phyloP scores from a whole-genome alignment of 768 basidiomycete genomes.

The Auricularia sp. region DNA sequence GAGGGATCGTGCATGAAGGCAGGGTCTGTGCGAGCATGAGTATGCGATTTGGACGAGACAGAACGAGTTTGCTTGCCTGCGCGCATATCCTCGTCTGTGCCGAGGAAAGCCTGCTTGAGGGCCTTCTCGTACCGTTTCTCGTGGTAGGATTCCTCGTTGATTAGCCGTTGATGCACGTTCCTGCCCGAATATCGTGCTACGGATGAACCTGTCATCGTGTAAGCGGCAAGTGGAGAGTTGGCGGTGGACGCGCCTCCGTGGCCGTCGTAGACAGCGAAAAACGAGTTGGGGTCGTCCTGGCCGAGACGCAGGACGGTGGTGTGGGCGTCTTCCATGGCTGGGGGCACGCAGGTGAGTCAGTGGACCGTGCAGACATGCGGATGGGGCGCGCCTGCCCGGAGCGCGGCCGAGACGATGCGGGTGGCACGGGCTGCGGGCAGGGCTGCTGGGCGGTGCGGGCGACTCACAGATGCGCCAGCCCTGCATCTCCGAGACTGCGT shows the following conservation, averaged over 20 bases:
- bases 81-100: constrained; percentile 89
- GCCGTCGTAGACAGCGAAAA: constrained; percentile 97
- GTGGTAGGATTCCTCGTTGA: constrained; percentile 62
- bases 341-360: constrained; percentile 13
- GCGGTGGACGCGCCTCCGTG: constrained; percentile 57
- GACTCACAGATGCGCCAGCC: constrained; percentile 96
- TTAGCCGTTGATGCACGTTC: constrained; percentile 69
- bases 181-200: constrained; percentile 84
- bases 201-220: constrained; percentile 46
- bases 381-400: neutral
- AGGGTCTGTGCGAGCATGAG: constrained; percentile 47
- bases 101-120: constrained; percentile 81
- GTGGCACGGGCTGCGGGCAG: neutral
- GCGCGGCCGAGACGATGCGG: neutral
- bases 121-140: constrained; percentile 62
- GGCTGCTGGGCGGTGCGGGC: neutral
- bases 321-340: constrained; percentile 98
- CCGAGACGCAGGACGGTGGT: constrained; percentile 63
- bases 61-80: constrained; percentile 40
- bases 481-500: constrained; percentile 92
- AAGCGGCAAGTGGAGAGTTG: neutral
- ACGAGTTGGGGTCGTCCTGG: constrained; percentile 40
- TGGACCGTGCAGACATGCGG: neutral
- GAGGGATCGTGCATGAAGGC: constrained; percentile 85
- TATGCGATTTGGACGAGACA: neutral